Evolutionary conservation across 2,329 filamentous ascomycete genomes (phyloP), one percentile per base, ranked within the genome.

Genomic region (Stemphylium vesicarium): DNA sequence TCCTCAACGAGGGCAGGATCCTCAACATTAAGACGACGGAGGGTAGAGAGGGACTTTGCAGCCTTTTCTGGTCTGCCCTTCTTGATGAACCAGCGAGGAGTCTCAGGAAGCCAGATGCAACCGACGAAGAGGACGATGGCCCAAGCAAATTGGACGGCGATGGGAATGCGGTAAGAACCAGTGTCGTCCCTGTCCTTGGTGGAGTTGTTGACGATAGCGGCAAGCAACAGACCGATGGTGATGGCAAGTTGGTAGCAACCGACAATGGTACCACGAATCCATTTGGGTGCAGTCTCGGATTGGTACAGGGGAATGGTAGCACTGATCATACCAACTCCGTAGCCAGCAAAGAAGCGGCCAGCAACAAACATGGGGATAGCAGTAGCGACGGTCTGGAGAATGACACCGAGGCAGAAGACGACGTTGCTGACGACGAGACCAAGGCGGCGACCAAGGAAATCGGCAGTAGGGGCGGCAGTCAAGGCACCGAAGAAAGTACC

Each of bases 401-500:
- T 69, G 46, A 77, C 74, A 57, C 75, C 75, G 8, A 77, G 13
- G 35, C 66, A 73, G 66, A 77, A 77, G 49, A 77, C 70, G 1
- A 73, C 20, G 50, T 66, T 66, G 54, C 64, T 68, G 32, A 62
- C 63, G 16, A 77, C 71, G 6, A 77, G 82, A 26, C 88, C 90
- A 53, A 85, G 79, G 46, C 90, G 87, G 66, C 89, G 88, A 53
- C 90, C 90, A 44, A 90, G 76, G 36, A 80, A 76, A 72, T 96
- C 92, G 43, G 86, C 91, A 5, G 64, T 51, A 15, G 70, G 90
- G 5, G 89, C 90, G 32, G 90, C 85, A 12, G 88, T 76, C 22
- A 95, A 80, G 31, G 91, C 84, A 49, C 91, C 92, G 51, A 91
- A 78, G 64, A 91, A 87, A 22, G 91, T 95, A 44, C 91, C 91